Percentiles rank a stretch among this genome's conserved stretches.
phyloP scores from a whole-genome alignment of 1,284 basidiomycete genomes.

The Microbotryum saponariae region DNA sequence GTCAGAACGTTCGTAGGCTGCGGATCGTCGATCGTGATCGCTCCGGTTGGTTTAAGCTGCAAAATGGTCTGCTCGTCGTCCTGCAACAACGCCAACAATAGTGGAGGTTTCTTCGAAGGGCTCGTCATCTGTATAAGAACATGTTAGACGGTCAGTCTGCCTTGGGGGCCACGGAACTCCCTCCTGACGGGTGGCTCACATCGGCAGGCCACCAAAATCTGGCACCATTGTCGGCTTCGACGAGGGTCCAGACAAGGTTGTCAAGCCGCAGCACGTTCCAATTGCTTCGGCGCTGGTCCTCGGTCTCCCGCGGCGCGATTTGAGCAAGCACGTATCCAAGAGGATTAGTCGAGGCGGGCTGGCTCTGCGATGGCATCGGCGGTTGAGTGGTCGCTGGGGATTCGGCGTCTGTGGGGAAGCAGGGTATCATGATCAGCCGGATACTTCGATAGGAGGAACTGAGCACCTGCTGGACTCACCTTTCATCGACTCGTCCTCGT shows the following conservation, averaged over 20 bases:
- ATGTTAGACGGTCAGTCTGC: neutral
- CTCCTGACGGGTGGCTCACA: neutral
- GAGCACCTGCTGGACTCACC: no score
- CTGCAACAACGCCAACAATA: conserved; percentile 12
- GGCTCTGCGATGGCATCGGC: no score
- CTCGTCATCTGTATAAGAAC: conserved; percentile 2
- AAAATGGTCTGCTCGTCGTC: conserved; percentile 1
- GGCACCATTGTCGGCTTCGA: neutral
- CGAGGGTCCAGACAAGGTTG: conserved; percentile 15
- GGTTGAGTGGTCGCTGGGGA: no score
- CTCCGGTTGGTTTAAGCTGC: neutral
- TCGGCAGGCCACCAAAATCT: conserved; percentile 24
- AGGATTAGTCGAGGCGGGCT: neutral
- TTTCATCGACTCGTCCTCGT: no score
- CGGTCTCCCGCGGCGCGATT: conserved; percentile 3
- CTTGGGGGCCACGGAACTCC: no score
- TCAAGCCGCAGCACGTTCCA: conserved; percentile 6
- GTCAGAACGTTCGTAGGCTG: conserved; percentile 12
- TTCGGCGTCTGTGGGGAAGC: no score
- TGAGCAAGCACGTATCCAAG: conserved; percentile 6
- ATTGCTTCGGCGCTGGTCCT: conserved; percentile 8
- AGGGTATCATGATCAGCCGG: no score
- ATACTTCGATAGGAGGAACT: no score
- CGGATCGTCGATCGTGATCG: conserved; percentile 3
- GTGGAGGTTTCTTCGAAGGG: conserved; percentile 6